Evolutionary conservation across 2,329 filamentous ascomycete genomes (phyloP).

Genomic region (Fusarium nanum): DNA sequence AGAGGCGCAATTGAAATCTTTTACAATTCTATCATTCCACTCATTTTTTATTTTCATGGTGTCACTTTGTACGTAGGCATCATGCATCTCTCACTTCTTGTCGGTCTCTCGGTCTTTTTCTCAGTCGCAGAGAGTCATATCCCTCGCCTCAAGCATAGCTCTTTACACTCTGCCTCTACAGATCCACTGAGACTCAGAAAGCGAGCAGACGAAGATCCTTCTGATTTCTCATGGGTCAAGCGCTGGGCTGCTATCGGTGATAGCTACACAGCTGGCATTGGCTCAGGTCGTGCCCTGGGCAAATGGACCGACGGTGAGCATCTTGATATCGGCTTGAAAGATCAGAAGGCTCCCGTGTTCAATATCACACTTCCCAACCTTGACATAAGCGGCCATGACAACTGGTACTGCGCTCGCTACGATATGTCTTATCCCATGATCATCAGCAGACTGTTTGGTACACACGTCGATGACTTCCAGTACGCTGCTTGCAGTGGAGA

Average conservation of each 20-base stretch:
- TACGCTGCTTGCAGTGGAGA: constrained; percentile 12
- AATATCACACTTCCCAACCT: neutral
- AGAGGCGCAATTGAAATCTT: too few relatives aligned
- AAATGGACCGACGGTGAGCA: neutral
- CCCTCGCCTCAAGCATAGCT: accelerated
- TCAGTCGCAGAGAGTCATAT: accelerated
- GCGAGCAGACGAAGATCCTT: neutral
- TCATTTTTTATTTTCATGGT: too few relatives aligned
- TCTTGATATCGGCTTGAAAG: neutral
- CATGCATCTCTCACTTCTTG: neutral
- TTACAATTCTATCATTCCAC: too few relatives aligned
- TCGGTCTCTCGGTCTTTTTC: neutral
- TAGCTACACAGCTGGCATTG: neutral
- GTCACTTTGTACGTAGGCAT: too few relatives aligned
- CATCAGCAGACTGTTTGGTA: too few relatives aligned
- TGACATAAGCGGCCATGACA: accelerated
- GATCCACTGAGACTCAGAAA: neutral
- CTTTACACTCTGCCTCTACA: neutral
- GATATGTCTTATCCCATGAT: constrained; percentile 19
- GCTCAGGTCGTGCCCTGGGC: accelerated
- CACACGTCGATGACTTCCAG: too few relatives aligned
- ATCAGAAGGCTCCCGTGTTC: accelerated
- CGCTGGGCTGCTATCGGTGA: neutral
- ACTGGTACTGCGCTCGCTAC: constrained; percentile 7
- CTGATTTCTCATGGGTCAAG: neutral